phyloP scores from a whole-genome alignment of 1,284 basidiomycete genomes.

The Fomitopsis betulina region DNA sequence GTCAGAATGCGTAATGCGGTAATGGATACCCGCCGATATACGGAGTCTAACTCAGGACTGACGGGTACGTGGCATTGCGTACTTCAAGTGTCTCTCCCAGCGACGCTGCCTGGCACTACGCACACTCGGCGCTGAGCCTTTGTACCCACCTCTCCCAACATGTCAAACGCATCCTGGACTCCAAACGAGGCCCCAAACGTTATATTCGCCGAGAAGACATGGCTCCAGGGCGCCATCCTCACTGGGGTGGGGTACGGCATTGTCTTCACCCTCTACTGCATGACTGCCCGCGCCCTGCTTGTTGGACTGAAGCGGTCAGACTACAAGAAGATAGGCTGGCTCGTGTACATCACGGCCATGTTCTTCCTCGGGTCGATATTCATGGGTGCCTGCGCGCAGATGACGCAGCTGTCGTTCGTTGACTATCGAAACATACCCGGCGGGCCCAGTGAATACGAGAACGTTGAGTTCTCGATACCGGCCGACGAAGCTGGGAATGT shows the following conservation, averaged over 20 bases:
- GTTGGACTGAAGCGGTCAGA: not conserved
- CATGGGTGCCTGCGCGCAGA: not conserved
- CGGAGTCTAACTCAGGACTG: too few relatives aligned
- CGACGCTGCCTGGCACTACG: too few relatives aligned
- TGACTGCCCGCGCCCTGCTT: not conserved
- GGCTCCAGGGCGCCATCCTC: not conserved
- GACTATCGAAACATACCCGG: not conserved
- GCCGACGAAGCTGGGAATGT: not conserved
- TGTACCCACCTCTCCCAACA: not conserved
- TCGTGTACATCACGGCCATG: not conserved
- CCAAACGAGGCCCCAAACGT: not conserved
- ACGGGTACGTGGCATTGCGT: too few relatives aligned
- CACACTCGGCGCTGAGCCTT: too few relatives aligned
- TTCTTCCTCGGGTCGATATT: not conserved
- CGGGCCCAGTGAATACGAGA: not conserved
- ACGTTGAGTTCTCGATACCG: not conserved
- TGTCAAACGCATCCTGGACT: not conserved
- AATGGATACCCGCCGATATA: too few relatives aligned
- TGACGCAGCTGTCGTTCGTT: not conserved
- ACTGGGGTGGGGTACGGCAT: not conserved
- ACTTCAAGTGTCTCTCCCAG: too few relatives aligned
- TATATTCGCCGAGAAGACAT: not conserved
- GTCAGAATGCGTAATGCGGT: too few relatives aligned
- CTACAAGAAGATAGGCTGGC: not conserved
- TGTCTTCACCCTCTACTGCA: not conserved